A percentile compares a stretch with the other conserved stretches of the same genome.
Evolutionary conservation across 768 basidiomycete genomes (phyloP).

Genomic region (Tylopilus sp.): DNA sequence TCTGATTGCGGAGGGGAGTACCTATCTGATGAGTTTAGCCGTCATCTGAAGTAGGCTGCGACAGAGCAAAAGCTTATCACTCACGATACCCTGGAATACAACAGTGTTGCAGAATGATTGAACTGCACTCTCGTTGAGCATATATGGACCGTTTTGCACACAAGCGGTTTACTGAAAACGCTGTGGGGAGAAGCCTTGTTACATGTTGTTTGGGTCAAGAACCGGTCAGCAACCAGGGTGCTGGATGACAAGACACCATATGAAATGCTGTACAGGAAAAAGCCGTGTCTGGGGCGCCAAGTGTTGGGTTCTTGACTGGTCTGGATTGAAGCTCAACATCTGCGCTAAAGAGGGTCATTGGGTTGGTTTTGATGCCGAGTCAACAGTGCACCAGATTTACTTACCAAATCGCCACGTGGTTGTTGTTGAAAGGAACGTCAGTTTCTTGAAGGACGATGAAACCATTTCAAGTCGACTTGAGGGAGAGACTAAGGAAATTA

Average conservation of each 20-base stretch:
- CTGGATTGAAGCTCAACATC: slow-evolving; percentile 26
- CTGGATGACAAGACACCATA: background rate
- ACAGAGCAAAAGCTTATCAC: no score
- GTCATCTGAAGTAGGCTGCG: no score
- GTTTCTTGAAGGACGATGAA: background rate
- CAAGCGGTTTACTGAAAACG: background rate
- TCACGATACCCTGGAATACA: no score
- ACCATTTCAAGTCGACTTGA: no score
- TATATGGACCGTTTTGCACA: background rate
- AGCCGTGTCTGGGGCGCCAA: slow-evolving; percentile 24
- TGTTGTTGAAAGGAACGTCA: background rate
- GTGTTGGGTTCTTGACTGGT: slow-evolving; percentile 22
- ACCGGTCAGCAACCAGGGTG: no score
- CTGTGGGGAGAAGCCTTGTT: background rate
- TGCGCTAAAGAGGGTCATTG: slow-evolving; percentile 28
- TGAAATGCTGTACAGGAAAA: slow-evolving; percentile 16
- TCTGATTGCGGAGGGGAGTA: no score
- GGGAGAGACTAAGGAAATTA: no score
- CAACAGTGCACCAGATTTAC: slow-evolving; percentile 33
- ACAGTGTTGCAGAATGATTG: background rate
- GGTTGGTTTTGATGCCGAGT: slow-evolving; percentile 35
- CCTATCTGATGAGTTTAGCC: no score
- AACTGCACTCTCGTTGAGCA: background rate
- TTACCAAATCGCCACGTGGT: slow-evolving; percentile 18
- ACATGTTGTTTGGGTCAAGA: background rate